Percentiles rank a stretch among this genome's conserved stretches.
phyloP scores from a whole-genome alignment of 345 rosid genomes.

The Clarkia xantiana region DNA sequence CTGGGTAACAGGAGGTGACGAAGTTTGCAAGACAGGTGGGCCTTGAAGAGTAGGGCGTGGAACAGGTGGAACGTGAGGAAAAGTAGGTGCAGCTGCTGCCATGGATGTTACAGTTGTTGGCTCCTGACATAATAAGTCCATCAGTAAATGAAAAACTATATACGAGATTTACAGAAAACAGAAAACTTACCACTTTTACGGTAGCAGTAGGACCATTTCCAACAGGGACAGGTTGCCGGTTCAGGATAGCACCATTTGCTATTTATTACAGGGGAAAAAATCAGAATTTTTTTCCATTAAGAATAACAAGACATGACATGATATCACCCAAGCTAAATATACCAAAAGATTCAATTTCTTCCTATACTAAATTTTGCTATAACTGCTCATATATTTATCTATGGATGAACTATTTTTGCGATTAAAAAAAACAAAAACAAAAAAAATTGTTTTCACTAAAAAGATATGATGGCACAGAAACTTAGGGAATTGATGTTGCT shows the following conservation, averaged over 20 bases:
- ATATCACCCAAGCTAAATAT: too few species aligned
- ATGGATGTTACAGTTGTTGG: constrained; percentile 69
- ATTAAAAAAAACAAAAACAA: too few species aligned
- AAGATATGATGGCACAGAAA: too few species aligned
- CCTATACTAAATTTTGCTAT: too few species aligned
- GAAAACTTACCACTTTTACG: constrained; percentile 75
- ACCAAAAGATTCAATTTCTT: too few species aligned
- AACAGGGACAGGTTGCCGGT: constrained; percentile 51
- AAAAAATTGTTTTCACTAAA: too few species aligned
- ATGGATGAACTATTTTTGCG: too few species aligned
- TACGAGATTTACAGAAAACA: neutral
- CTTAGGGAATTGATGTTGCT: too few species aligned
- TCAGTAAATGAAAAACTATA: neutral
- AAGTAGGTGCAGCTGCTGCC: constrained; percentile 42
- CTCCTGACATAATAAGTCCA: constrained; percentile 38
- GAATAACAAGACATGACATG: too few species aligned
- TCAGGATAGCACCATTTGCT: constrained; percentile 46
- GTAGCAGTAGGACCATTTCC: constrained; percentile 66
- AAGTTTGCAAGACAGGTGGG: constrained; percentile 58
- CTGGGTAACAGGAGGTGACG: constrained; percentile 67
- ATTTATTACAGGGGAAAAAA: neutral
- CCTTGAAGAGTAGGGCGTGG: constrained; percentile 67
- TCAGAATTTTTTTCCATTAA: neutral
- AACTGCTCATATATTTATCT: too few species aligned
- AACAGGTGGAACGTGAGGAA: constrained; percentile 57